Evolutionary conservation across 768 basidiomycete species (phyloP).

Genomic region (Mycena polygramma): DNA sequence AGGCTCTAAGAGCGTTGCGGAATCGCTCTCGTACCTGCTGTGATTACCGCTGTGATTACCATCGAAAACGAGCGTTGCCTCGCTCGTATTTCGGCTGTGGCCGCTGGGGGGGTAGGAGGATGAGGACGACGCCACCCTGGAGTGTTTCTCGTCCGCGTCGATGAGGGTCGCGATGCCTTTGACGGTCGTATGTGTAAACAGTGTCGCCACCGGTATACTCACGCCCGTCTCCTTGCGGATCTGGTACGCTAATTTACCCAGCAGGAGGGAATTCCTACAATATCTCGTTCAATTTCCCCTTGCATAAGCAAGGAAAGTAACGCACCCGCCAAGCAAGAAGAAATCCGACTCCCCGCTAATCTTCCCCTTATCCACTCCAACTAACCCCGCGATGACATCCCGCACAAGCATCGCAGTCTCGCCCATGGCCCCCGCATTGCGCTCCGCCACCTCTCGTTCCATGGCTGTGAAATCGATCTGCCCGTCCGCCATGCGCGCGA

Average conservation of each 20-base stretch:
- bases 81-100: slow-evolving; percentile 17
- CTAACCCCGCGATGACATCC: slow-evolving; percentile 51
- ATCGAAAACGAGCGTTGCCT: slow-evolving; percentile 22
- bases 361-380: slow-evolving; percentile 46
- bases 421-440: slow-evolving; percentile 45
- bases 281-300: background rate
- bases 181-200: slow-evolving; percentile 58
- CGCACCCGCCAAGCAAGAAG: slow-evolving; percentile 53
- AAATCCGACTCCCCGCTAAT: slow-evolving; percentile 55
- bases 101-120: background rate
- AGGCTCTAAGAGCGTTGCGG: background rate
- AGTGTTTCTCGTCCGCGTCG: slow-evolving; percentile 39
- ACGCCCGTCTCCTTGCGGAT: slow-evolving; percentile 56
- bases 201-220: slow-evolving; percentile 51
- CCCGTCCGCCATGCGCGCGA: slow-evolving; percentile 42
- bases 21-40: slow-evolving; percentile 4
- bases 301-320: background rate
- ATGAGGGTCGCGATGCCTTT: slow-evolving; percentile 55
- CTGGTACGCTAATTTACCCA: slow-evolving; percentile 57
- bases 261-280: slow-evolving; percentile 54
- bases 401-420: slow-evolving; percentile 50
- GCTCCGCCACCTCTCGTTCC: slow-evolving; percentile 42
- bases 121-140: background rate
- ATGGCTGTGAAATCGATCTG: slow-evolving; percentile 49
- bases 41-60: background rate